These are phyloP conservation scores for Favolaschia claudopus DNA, from an alignment of 768 basidiomycete species.

Conservation along the genomic window DNA sequence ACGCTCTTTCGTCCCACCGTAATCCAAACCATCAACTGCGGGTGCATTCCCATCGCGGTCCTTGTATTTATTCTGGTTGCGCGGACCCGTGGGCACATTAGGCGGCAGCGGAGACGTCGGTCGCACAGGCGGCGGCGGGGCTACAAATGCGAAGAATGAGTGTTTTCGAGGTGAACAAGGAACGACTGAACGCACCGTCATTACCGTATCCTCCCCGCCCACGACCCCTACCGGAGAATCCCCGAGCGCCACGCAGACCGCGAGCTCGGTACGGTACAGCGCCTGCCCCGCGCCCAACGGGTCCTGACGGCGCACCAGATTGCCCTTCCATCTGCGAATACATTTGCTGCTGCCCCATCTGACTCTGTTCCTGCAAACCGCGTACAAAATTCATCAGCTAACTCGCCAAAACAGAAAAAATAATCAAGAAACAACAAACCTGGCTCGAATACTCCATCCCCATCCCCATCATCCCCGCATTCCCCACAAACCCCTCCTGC, in stretches of 20 bases:
- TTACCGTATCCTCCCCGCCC: conserved; percentile 52
- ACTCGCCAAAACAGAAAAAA: conserved; percentile 25
- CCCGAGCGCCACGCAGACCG: conserved; percentile 51
- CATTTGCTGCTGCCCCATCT: conserved; percentile 64
- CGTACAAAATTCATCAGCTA: conserved; percentile 15
- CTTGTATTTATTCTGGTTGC: conserved; percentile 91
- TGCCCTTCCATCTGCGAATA: conserved; percentile 69
- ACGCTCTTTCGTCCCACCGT: conserved; percentile 68
- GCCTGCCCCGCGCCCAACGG: conserved; percentile 44
- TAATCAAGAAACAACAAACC: conserved; percentile 54
- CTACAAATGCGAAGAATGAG: conserved; percentile 23
- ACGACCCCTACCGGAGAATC: conserved; percentile 49
- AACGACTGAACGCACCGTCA: conserved; percentile 40
- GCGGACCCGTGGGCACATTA: conserved; percentile 86
- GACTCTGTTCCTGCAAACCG: conserved; percentile 59
- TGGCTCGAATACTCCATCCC: conserved; percentile 80
- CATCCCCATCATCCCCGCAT: conserved; percentile 72
- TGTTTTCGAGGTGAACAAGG: conserved; percentile 3
- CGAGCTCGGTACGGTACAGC: conserved; percentile 48
- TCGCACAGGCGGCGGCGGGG: conserved; percentile 66
- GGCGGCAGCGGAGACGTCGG: conserved; percentile 88
- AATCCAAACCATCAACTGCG: conserved; percentile 89
- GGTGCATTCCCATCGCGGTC: conserved; percentile 86
- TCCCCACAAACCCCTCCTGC: conserved; percentile 54
- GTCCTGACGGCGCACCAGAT: conserved; percentile 29